Evolutionary conservation across 805 yeast genomes (phyloP).

Genomic region (Dipodascus geniculatus): DNA sequence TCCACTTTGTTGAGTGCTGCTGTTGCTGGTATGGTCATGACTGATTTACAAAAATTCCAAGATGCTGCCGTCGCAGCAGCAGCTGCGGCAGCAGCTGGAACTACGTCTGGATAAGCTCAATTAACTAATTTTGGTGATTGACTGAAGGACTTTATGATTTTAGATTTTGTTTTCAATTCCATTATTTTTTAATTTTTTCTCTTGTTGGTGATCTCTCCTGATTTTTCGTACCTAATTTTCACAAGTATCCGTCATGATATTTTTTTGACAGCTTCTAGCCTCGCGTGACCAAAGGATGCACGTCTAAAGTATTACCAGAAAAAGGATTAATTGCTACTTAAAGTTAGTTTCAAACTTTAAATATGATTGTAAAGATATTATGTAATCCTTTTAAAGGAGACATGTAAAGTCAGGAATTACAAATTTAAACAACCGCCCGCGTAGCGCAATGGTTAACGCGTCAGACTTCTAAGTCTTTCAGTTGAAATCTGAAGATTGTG

Average conservation of each 20-base stretch:
- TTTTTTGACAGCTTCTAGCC: too few species aligned
- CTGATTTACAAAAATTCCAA: slow-evolving; percentile 26
- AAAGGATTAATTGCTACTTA: too few species aligned
- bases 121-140: too few species aligned
- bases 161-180: neutral
- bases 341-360: too few species aligned
- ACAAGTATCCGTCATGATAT: too few species aligned
- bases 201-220: neutral
- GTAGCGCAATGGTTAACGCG: slow-evolving; percentile 32
- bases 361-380: too few species aligned
- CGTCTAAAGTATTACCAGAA: too few species aligned
- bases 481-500: slow-evolving; percentile 27
- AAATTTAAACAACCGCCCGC: slow-evolving; percentile 19
- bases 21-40: slow-evolving; percentile 53
- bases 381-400: too few species aligned
- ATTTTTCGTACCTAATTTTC: neutral
- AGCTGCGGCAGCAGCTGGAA: neutral
- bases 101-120: neutral
- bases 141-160: too few species aligned
- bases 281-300: too few species aligned
- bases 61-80: slow-evolving; percentile 1
- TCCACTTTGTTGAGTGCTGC: slow-evolving; percentile 46
- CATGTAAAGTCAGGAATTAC: too few species aligned
- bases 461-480: slow-evolving; percentile 25
- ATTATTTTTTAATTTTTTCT: too few species aligned